Base-by-base conservation (phyloP, 2,329 filamentous ascomycete genomes). In the Apiospora rasikravindrae region DNA sequence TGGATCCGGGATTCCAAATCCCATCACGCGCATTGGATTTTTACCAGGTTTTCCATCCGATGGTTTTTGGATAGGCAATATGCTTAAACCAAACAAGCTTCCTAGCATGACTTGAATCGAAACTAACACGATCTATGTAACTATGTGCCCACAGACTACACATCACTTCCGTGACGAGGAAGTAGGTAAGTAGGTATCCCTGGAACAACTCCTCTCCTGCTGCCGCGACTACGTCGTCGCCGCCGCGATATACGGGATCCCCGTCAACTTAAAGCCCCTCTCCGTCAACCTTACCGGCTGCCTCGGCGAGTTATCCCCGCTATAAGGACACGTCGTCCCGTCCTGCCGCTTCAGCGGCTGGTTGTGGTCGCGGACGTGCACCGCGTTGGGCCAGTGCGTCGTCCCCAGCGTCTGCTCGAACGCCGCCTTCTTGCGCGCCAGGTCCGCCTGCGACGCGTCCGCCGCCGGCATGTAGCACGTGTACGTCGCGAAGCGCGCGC, bases 261-360 rank as follows among this genome's bases (percentile, higher is more conserved):
- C 85, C 1, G 85, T 87, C 69, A 87, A 75, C 75, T 81, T 85
- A 74, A 83, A 85, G 0, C 81, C 82, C 37, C 83, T 73, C 78
- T 86, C 84, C 72, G 77, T 77, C 44, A 86, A 73, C 16, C 45
- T 49, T 26, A 78, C 71, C 0, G 83, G 49, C 49, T 24, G 4
- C 49, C n/a, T 26, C 49, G 49, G 49, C 49, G 49, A 10, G 4
- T 51, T 51, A 4, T 51, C 49, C 8, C 10, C n/a, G 10, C 49
- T 51, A 10, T 51, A 51, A 3, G 49, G 49, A n/a, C 49, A 51
- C 81, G 73, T 84, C 82, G 68, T 83, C 77, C 79, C n/a, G 75
- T 69, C 49, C 49, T 51, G 49, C 10, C 49, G 49, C 49, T 26
- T 51, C 2, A 51, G 49, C 49, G 49, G 49, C 49, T 13, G 1